Base-by-base conservation (phyloP, 257 asterid species). In the Plantago elongata region DNA sequence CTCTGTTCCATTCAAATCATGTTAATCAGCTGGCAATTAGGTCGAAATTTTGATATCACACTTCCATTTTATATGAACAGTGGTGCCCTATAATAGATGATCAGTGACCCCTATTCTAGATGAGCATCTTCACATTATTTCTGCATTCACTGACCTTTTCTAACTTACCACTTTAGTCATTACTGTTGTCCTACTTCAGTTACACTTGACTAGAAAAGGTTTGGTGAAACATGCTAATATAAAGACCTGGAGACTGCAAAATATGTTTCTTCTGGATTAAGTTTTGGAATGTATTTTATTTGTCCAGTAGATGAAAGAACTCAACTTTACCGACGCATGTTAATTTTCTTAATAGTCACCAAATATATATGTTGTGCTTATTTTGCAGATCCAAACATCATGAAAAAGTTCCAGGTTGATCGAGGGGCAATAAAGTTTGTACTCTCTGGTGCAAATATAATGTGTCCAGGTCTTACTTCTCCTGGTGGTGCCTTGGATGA, bases 401-500 rank as follows among this genome's bases (percentile, higher is more conserved):
- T 93, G 99, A 93, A 85, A 68, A 93, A 85, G 66, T 77, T 93
- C 46, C 97, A 93, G 82, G 99, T 93, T 75, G 99, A 93, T 71
- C 79, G 97, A 67, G 99, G 99, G 10, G 99, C 99, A 1, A 87
- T 93, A 70, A 87, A 70, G 76, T 90, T 77, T 81, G 97, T 93
- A 61, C 95, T 93, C 55, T 75, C 99, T 67, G 99, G 99, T 75
- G 99, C 99, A 72, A 93, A 93, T 81, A 89, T 93, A 74, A 93
- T 93, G 99, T 93, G 99, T 68, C 99, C 99, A 3, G 99, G 99
- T 37, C 96, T 93, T 51, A 93, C 99, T 11, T 93, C 99, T 72
- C 92, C 95, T 54, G 99, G 99, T 38, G 99, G 99, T 72, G 95
- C 73, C 48, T 75, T 93, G 84, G 99, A 93, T 63, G 87, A 83